These are phyloP conservation scores for Boletus rubroflammeus DNA, from an alignment of 768 basidiomycete species.

Conservation along the genomic window DNA sequence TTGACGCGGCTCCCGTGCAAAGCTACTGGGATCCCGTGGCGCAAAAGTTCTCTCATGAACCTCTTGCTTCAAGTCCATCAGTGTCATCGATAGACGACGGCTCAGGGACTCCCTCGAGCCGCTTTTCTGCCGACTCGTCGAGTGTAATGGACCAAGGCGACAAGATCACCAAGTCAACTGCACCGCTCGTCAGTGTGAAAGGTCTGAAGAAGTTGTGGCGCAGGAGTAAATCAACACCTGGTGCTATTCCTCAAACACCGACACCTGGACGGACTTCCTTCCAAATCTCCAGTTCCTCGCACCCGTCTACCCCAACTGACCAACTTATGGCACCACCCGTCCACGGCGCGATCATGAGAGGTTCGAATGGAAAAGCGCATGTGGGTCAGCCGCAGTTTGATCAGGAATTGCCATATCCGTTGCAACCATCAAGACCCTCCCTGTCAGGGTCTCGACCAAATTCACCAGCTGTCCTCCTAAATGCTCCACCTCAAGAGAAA, in stretches of 20 bases:
- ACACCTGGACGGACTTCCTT: conserved; percentile 38
- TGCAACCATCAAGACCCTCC: conserved; percentile 31
- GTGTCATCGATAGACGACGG: conserved; percentile 23
- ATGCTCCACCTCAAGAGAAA: conserved; percentile 38
- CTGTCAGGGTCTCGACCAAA: conserved; percentile 32
- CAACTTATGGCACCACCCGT: conserved; percentile 26
- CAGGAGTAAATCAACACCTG: conserved; percentile 52
- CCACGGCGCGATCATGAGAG: conserved; percentile 17
- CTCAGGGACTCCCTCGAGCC: conserved; percentile 42
- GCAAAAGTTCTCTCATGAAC: conserved; percentile 22
- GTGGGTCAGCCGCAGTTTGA: conserved; percentile 61
- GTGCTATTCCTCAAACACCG: conserved; percentile 34
- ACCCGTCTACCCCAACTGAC: conserved; percentile 36
- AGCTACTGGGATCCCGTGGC: conserved; percentile 44
- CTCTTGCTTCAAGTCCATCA: conserved; percentile 21
- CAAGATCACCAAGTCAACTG: conserved; percentile 26
- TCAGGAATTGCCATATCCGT: conserved; percentile 57
- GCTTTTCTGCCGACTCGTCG: conserved; percentile 76
- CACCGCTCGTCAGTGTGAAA: conserved; percentile 70
- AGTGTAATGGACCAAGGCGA: conserved; percentile 32
- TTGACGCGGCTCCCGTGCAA: conserved; percentile 29
- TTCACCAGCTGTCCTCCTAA: conserved; percentile 19
- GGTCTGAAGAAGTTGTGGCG: conserved; percentile 76
- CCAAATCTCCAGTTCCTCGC: conserved; percentile 22
- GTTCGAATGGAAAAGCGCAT: conserved; percentile 24